A percentile compares a stretch with the other conserved stretches of the same genome.
Evolutionary conservation across 73 alveolate species (phyloP).

Genomic region (Uronychia binucleata): DNA sequence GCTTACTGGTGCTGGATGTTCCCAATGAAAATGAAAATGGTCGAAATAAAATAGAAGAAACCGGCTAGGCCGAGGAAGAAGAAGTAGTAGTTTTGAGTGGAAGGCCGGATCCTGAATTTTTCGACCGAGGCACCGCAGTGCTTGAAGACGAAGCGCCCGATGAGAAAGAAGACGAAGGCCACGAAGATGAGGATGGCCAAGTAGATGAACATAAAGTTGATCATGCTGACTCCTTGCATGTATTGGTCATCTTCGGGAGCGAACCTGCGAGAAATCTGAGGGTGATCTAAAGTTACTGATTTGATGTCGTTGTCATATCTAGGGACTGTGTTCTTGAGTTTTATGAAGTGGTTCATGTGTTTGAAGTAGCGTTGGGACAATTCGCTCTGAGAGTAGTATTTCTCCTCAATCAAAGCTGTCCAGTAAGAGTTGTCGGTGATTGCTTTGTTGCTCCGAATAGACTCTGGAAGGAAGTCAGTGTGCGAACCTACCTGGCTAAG

Average conservation of each 20-base stretch:
- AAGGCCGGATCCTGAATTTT: background rate
- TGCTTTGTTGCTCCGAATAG: background rate
- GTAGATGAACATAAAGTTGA: background rate
- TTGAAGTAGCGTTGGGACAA: background rate
- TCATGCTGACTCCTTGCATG: background rate
- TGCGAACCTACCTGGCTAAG: background rate
- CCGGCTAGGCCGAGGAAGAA: background rate
- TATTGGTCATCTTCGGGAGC: background rate
- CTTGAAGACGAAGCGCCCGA: background rate
- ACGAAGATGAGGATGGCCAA: background rate
- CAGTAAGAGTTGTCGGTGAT: background rate
- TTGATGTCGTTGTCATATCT: background rate
- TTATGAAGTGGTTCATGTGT: background rate
- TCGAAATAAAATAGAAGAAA: background rate
- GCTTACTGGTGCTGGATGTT: background rate
- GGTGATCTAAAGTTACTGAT: background rate
- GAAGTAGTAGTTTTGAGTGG: background rate
- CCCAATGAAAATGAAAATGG: background rate
- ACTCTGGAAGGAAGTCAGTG: background rate
- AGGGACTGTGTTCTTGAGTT: background rate
- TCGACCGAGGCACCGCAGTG: background rate
- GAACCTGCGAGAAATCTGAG: background rate
- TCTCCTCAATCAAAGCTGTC: background rate
- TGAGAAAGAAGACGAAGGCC: background rate
- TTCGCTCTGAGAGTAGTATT: background rate